Conservation (phyloP, 2,329 filamentous ascomycete species). For the Penicillium sp. region DNA sequence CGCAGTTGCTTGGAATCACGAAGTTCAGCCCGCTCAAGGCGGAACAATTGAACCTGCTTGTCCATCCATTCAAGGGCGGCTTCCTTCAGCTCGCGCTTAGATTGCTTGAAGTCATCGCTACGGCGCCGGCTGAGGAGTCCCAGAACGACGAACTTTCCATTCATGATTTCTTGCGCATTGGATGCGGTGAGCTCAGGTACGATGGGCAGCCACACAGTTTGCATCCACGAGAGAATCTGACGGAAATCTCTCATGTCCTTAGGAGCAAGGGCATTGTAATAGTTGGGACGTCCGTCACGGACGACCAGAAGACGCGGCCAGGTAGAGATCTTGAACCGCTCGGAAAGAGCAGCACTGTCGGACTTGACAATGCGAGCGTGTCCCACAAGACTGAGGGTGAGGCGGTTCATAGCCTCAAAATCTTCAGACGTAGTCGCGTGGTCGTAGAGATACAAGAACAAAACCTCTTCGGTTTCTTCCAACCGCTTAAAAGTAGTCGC, state of each 20-base stretch:
- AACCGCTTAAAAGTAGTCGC: constrained; percentile 72
- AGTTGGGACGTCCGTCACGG: constrained; percentile 82
- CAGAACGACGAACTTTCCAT: constrained; percentile 89
- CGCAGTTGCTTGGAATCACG: constrained; percentile 91
- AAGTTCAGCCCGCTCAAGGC: constrained; percentile 87
- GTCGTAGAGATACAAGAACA: constrained; percentile 98
- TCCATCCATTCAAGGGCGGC: constrained; percentile 98
- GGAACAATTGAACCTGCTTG: constrained; percentile 86
- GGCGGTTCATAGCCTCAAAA: constrained; percentile 79
- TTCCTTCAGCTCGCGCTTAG: constrained; percentile 88
- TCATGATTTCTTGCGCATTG: constrained; percentile 93
- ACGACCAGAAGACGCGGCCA: constrained; percentile 93
- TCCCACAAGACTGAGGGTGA: constrained; percentile 84
- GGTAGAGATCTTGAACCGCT: constrained; percentile 91
- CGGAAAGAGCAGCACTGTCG: constrained; percentile 68
- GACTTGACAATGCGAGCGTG: constrained; percentile 93
- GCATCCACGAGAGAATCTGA: constrained; percentile 87
- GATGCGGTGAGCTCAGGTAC: constrained; percentile 88
- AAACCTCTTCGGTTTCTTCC: constrained; percentile 90
- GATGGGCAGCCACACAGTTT: constrained; percentile 90
- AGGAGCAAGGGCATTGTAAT: constrained; percentile 83
- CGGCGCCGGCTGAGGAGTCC: constrained; percentile 80
- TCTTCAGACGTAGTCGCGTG: constrained; percentile 91
- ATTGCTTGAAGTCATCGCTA: constrained; percentile 71
- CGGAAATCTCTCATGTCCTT: constrained; percentile 87